Evolutionary conservation across 495 filamentous ascomycete species (phyloP), one percentile per base, ranked within the genome.

Genomic region (Hypomontagnella submonticulosa): DNA sequence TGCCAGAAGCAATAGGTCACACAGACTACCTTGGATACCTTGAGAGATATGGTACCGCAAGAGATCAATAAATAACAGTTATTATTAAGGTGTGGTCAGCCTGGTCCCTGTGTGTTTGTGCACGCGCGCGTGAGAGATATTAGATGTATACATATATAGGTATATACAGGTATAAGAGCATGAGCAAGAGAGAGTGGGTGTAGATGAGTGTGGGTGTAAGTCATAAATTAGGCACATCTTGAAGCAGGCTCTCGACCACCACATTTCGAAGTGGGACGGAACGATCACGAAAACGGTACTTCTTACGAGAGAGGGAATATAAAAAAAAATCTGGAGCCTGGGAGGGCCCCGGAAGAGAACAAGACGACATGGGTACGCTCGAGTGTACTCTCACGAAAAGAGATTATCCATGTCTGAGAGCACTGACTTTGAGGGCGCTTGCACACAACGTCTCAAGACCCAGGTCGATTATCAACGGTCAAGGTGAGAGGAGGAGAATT

Each of bases 391-490:
- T 27, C 23, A 27, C 36, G 51, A 60, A 30, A 33, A 66, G 67
- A 70, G 62, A 62, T 55, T 43, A 70, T 58, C 67, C 67, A 70
- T 70, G 67, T 66, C 67, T 57, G 61, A 66, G 66, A 50, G 66
- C 60, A 64, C 53, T 59, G 59, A 56, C 59, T 27, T 27, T 46
- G 37, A 54, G 8, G 51, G 61, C 66, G 57, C 60, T 65, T 69
- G 66, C 66, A 69, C 66, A 38, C 51, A 46, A 57, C 62, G 67
- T 70, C 61, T 70, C 67, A 66, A 70, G 12, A 57, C 60, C 67
- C 61, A 70, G 52, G 57, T 47, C 52, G 18, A 66, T 52, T 61
- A 57, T 61, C 59, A 47, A 55, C 52, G 48, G 57, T 56, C 37
- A 58, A 47, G 41, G 49, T 49, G 60, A 57, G 60, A 40, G 40